Evolutionary conservation across 495 filamentous ascomycete species (phyloP).

Genomic region (Daldinia caldariorum): DNA sequence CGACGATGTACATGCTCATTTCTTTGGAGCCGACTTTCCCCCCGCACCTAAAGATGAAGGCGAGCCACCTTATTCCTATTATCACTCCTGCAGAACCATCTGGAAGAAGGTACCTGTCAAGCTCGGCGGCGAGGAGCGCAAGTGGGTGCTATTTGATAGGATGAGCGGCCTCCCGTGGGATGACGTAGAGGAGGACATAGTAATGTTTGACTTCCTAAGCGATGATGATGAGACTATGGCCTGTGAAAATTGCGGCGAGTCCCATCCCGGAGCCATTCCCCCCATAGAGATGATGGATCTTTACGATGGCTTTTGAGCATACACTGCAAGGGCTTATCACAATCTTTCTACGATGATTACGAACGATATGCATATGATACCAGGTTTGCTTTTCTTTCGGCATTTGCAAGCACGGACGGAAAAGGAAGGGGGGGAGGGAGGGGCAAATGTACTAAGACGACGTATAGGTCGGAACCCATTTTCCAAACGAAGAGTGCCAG

Average conservation of each 20-base stretch:
- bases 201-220: constrained; percentile 40
- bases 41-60: constrained; percentile 53
- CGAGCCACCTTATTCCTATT: constrained; percentile 51
- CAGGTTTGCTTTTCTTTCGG: constrained; percentile 42
- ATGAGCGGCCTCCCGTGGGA: constrained; percentile 49
- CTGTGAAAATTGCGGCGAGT: constrained; percentile 51
- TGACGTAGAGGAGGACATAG: constrained; percentile 44
- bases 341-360: constrained; percentile 35
- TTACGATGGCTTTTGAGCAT: constrained; percentile 34
- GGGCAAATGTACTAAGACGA: not conserved
- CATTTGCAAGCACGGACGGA: constrained; percentile 20
- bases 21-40: constrained; percentile 40
- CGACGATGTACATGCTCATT: constrained; percentile 33
- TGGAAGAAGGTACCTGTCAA: constrained; percentile 55
- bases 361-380: constrained; percentile 43
- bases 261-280: constrained; percentile 48
- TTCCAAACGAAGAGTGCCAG: not conserved
- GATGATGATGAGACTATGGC: constrained; percentile 49
- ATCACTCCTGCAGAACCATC: constrained; percentile 51
- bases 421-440: not conserved
- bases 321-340: not conserved
- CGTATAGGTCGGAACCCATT: constrained; percentile 3
- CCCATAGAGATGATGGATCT: constrained; percentile 45
- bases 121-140: constrained; percentile 48
- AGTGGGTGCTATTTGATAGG: constrained; percentile 57